phyloP scores from a whole-genome alignment of 768 basidiomycete genomes.

The Termitomyces heimii region DNA sequence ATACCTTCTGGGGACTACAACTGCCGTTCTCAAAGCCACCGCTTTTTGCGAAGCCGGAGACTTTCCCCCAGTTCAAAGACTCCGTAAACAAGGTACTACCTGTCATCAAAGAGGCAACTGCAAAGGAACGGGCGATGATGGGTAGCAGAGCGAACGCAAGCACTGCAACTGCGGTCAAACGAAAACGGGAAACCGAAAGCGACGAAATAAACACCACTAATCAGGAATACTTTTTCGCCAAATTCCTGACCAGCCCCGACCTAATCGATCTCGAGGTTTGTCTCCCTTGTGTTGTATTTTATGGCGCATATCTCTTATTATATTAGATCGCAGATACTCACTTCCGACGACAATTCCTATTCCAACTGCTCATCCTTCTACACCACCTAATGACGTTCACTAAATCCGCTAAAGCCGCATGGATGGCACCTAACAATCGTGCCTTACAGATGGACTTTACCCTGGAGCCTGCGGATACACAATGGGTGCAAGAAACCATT shows the following conservation, averaged over 20 bases:
- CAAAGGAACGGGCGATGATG: constrained; percentile 85
- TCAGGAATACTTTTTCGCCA: constrained; percentile 84
- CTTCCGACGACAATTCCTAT: constrained; percentile 90
- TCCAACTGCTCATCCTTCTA: constrained; percentile 78
- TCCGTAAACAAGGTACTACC: constrained; percentile 69
- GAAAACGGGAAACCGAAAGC: constrained; percentile 59
- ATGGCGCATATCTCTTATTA: background rate
- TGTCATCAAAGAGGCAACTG: constrained; percentile 80
- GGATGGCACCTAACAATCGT: constrained; percentile 62
- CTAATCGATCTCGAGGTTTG: constrained; percentile 82
- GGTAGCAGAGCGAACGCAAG: constrained; percentile 52
- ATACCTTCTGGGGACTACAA: constrained; percentile 88
- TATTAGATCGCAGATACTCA: constrained; percentile 79
- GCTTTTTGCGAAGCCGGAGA: constrained; percentile 49
- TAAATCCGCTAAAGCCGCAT: constrained; percentile 53
- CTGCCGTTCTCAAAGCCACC: constrained; percentile 78
- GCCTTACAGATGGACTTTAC: constrained; percentile 84
- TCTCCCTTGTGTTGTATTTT: background rate
- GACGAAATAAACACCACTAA: constrained; percentile 44
- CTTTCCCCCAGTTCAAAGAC: constrained; percentile 62
- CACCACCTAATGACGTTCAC: constrained; percentile 74
- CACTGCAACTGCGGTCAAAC: constrained; percentile 39
- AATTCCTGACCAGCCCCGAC: constrained; percentile 86
- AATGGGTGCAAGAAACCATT: constrained; percentile 74
- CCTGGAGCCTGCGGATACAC: constrained; percentile 56